These are phyloP conservation scores for Phyllostachys edulis DNA, from an alignment of 176 grass and related monocot species.

Conservation along the genomic window DNA sequence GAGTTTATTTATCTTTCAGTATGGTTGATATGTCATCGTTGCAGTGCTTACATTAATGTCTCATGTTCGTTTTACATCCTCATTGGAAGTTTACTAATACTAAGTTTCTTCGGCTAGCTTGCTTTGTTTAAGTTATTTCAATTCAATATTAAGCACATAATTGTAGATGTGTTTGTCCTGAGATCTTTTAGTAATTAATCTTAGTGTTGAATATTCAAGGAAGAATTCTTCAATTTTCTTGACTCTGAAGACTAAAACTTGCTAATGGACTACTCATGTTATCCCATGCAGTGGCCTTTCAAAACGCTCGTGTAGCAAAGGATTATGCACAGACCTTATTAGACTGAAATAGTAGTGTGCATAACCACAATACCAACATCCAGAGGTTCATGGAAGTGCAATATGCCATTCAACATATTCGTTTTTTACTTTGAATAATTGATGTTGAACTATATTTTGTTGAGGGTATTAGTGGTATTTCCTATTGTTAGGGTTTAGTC, in stretches of 20 bases:
- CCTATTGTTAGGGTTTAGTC: no score
- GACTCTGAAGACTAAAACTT: conserved; percentile 12
- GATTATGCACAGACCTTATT: no score
- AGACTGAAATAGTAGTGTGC: no score
- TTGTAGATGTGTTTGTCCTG: neutral
- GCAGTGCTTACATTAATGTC: conserved; percentile 3
- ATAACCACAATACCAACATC: no score
- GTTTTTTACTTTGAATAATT: no score
- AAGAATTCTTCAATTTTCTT: conserved; percentile 24
- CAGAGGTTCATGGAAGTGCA: no score
- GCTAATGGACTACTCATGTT: conserved; percentile 36
- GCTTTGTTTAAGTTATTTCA: neutral
- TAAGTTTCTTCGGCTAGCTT: conserved; percentile 22
- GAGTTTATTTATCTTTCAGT: conserved; percentile 13
- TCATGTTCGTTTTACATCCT: neutral
- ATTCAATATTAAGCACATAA: conserved; percentile 14
- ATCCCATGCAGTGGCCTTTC: conserved; percentile 77
- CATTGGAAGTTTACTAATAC: neutral
- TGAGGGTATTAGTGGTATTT: no score
- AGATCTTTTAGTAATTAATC: conserved; percentile 12
- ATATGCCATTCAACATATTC: no score
- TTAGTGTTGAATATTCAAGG: neutral
- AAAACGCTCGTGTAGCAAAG: neutral
- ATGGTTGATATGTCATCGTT: neutral
- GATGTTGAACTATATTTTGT: no score